Evolutionary conservation across 2,329 filamentous ascomycete genomes (phyloP), one percentile per base, ranked within the genome.

Genomic region (Cryphonectria parasitica): DNA sequence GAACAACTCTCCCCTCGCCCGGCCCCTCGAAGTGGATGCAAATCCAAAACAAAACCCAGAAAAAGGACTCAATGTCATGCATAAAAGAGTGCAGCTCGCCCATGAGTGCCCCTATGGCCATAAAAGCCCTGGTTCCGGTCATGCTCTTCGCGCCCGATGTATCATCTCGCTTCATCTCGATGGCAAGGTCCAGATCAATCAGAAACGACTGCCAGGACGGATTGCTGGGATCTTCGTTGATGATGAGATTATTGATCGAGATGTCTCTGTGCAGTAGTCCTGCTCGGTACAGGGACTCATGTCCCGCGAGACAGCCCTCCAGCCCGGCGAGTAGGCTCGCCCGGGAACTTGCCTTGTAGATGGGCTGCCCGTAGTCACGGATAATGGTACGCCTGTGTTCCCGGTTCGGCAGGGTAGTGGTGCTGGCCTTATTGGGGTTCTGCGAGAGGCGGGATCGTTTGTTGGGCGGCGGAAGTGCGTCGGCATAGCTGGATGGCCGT

Each of bases 21-120:
- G 52, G 52, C 52, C n/a, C 77, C 22, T 79, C 68, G 68, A 79
- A 83, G 74, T 84, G 79, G 68, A 83, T 79, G 70, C 79, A 83
- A 73, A 84, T 82, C 82, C 79, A 85, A 70, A 85, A 82, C 0
- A 84, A 73, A 2, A 85, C 80, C 82, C 77, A 85, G 75, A 83
- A 85, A 71, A 85, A 84, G 4, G 81, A 86, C 73, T 85, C 81
- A 8, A 84, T 77, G 71, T 85, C 80, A 73, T 86, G 80, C 77
- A 83, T 84, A 56, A 83, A 67, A 0, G 78, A 83, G 74, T 86
- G 80, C 52, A 80, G 70, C 74, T 85, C 79, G 39, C 79, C 80
- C 13, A 79, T 69, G 49, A 86, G 80, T 3, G 77, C 77, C 0
- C 83, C 80, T 69, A 85, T 84, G 5, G 81, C 82, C 79, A 86